phyloP scores from a whole-genome alignment of 352 stramenopile genomes.

The Pythium volutum region DNA sequence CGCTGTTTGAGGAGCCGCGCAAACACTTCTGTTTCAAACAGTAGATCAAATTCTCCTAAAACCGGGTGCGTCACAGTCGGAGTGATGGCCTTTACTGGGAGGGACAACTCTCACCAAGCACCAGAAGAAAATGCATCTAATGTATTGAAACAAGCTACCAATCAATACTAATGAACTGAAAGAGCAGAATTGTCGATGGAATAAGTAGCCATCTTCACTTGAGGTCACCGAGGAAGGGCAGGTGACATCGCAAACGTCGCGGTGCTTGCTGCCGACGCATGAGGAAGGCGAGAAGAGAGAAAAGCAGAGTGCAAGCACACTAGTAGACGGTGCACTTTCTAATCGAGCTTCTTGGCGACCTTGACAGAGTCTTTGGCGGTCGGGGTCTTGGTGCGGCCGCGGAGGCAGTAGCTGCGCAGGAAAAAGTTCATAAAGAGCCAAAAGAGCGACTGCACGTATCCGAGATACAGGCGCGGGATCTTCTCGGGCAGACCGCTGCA shows the following conservation, averaged over 20 bases:
- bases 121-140: constrained; percentile 18
- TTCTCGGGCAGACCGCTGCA: constrained; percentile 49
- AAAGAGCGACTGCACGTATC: constrained; percentile 95
- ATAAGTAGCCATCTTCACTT: constrained; percentile 19
- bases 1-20: constrained; percentile 3
- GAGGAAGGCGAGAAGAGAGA: neutral
- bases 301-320: neutral
- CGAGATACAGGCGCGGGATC: constrained; percentile 83
- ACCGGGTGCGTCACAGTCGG: neutral
- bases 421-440: constrained; percentile 94
- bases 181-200: constrained; percentile 3
- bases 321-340: neutral
- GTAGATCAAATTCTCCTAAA: neutral
- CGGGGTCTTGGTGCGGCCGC: neutral
- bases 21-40: constrained; percentile 4
- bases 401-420: constrained; percentile 5
- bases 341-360: constrained; percentile 22
- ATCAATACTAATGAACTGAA: constrained; percentile 10
- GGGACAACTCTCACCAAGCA: neutral
- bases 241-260: too few species aligned
- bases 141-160: constrained; percentile 19
- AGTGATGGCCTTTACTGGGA: constrained; percentile 12
- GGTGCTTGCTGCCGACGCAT: neutral
- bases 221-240: neutral
- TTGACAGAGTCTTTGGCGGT: neutral